These are phyloP conservation scores for Tolypocladium capitatum DNA, from an alignment of 2,329 filamentous ascomycete genomes.

Conservation along the genomic window DNA sequence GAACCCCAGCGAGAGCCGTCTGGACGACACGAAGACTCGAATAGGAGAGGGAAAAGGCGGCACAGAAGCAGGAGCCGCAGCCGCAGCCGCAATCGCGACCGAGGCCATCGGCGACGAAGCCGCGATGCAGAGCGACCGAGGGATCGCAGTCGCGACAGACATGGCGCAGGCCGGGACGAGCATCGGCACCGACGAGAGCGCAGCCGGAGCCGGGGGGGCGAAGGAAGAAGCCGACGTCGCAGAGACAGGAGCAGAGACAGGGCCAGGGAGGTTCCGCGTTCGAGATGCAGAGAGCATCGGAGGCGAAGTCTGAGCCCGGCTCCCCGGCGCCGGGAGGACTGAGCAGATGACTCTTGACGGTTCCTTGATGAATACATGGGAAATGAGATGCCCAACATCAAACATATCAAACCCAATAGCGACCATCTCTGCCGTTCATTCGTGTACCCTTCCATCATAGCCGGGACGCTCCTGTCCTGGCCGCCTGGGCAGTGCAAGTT, in stretches of 20 bases:
- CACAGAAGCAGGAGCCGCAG: constrained; percentile 22
- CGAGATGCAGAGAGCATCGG: constrained; percentile 8
- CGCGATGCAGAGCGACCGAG: constrained; percentile 13
- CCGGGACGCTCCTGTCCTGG: too few relatives aligned
- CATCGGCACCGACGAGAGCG: constrained; percentile 4
- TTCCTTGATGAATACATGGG: not conserved
- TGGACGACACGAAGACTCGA: constrained; percentile 17
- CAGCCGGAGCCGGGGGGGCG: constrained; percentile 7
- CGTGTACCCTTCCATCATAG: not conserved
- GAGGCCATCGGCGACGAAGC: constrained; percentile 17
- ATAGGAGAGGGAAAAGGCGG: constrained; percentile 18
- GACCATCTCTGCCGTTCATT: too few relatives aligned
- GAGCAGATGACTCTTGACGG: not conserved
- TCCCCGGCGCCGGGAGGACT: not conserved
- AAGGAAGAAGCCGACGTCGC: constrained; percentile 1
- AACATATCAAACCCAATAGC: too few relatives aligned
- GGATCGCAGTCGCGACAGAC: constrained; percentile 7
- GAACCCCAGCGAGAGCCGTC: constrained; percentile 16
- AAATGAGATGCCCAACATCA: not conserved
- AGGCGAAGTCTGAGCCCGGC: constrained; percentile 3
- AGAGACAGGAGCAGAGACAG: constrained; percentile 8
- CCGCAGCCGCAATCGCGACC: constrained; percentile 12
- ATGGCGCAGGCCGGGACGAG: constrained; percentile 3
- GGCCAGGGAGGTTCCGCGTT: constrained; percentile 11
- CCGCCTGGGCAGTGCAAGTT: too few relatives aligned